phyloP scores from a whole-genome alignment of 2,329 filamentous ascomycete genomes.

The Thelonectria discophora region DNA sequence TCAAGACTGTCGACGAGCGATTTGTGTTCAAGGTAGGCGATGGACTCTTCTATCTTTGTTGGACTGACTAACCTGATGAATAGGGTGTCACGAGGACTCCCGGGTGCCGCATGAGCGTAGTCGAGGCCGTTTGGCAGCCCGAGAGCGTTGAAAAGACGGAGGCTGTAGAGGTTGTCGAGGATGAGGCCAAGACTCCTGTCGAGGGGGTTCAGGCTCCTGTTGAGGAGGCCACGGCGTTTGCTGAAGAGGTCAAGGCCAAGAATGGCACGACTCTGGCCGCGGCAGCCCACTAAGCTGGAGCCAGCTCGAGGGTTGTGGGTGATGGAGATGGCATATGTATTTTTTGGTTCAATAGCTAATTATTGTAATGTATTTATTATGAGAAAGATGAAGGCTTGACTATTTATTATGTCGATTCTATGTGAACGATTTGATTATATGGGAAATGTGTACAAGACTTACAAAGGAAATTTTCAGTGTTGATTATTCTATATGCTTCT shows the following conservation, averaged over 20 bases:
- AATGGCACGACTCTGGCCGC: background rate
- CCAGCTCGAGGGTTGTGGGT: background rate
- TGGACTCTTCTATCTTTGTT: fast-evolving
- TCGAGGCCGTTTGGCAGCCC: slow-evolving; percentile 59
- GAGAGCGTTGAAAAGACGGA: slow-evolving; percentile 22
- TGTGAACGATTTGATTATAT: too few relatives aligned
- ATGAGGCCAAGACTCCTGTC: background rate
- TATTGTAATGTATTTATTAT: slow-evolving; percentile 3
- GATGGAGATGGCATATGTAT: background rate
- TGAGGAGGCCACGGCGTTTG: slow-evolving; percentile 1
- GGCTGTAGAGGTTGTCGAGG: slow-evolving; percentile 7
- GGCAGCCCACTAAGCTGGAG: background rate
- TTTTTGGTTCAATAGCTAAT: slow-evolving; percentile 1
- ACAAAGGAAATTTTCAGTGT: too few relatives aligned
- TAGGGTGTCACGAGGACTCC: slow-evolving; percentile 53
- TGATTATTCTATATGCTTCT: too few relatives aligned
- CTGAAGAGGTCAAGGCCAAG: background rate
- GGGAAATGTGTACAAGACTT: background rate
- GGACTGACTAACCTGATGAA: slow-evolving; percentile 14
- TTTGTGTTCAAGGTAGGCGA: slow-evolving; percentile 53
- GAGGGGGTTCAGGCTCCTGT: background rate
- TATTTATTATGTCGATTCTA: background rate
- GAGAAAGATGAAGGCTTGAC: background rate
- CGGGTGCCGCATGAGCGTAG: slow-evolving; percentile 57
- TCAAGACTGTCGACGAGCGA: slow-evolving; percentile 51